phyloP scores from a whole-genome alignment of 306 rosid species.

The Corylus avellana region DNA sequence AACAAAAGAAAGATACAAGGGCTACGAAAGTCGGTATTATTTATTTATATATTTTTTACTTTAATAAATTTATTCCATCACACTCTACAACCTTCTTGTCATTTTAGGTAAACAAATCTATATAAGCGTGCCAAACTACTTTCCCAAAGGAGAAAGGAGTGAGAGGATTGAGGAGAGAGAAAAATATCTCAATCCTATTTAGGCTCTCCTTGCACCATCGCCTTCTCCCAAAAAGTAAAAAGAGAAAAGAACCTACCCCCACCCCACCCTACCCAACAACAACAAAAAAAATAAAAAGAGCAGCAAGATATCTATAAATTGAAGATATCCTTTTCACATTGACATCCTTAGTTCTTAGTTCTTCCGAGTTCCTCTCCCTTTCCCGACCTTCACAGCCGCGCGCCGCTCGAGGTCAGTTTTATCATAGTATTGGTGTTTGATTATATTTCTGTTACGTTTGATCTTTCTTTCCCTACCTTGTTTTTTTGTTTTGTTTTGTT shows the following conservation, averaged over 20 bases:
- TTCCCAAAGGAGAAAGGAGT: slow-evolving; percentile 41
- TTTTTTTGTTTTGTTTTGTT: neutral
- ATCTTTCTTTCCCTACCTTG: neutral
- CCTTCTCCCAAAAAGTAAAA: neutral
- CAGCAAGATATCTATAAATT: slow-evolving; percentile 1
- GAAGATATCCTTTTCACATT: slow-evolving; percentile 13
- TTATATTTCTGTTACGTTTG: neutral
- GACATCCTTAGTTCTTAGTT: slow-evolving; percentile 12
- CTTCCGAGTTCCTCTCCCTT: neutral
- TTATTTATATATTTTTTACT: too few relatives aligned
- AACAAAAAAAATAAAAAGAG: neutral
- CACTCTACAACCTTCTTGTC: neutral
- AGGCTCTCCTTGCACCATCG: neutral
- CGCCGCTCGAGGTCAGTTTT: neutral
- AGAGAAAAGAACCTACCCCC: neutral
- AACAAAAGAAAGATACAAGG: too few relatives aligned
- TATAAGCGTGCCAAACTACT: neutral
- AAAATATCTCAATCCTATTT: slow-evolving; percentile 31
- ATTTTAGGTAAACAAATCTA: neutral
- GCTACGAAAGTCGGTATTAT: too few relatives aligned
- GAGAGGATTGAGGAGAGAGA: slow-evolving; percentile 21
- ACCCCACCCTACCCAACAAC: neutral
- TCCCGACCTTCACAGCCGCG: neutral
- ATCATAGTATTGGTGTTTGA: neutral
- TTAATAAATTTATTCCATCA: neutral